Conservation (phyloP, 148 eudicot species). For the Cornus controversa region DNA sequence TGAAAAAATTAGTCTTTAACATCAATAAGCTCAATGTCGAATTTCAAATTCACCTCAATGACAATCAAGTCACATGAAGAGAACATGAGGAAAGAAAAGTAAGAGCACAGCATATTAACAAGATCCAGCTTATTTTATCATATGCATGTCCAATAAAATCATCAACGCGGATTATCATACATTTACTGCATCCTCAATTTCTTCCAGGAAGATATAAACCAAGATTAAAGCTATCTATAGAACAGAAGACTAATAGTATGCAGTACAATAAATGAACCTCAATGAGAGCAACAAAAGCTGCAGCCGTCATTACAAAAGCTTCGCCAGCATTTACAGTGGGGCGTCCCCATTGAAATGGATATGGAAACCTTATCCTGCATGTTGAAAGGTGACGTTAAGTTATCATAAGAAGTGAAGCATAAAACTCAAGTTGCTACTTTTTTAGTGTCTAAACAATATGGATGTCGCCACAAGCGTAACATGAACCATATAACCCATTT, state of each 20-base stretch:
- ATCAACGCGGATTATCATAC: neutral
- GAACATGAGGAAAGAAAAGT: neutral
- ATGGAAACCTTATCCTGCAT: constrained; percentile 83
- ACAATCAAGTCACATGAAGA: neutral
- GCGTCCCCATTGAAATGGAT: constrained; percentile 95
- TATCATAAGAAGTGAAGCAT: neutral
- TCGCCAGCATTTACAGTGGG: constrained; percentile 67
- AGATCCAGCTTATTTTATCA: neutral
- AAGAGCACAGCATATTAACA: neutral
- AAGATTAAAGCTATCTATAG: neutral
- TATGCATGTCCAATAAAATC: neutral
- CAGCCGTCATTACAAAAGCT: constrained; percentile 71
- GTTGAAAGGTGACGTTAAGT: neutral
- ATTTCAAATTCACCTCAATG: neutral
- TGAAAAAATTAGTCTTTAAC: neutral
- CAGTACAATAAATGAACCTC: constrained; percentile 51
- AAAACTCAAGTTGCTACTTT: neutral
- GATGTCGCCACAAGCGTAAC: neutral
- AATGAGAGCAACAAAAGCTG: constrained; percentile 74
- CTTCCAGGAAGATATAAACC: neutral
- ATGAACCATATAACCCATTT: neutral
- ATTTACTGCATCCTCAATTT: neutral
- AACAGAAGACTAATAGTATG: neutral
- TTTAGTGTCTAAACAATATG: neutral
- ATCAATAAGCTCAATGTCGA: neutral